Conservation (phyloP, 129 eudicot species). For the Tagetes erecta region DNA sequence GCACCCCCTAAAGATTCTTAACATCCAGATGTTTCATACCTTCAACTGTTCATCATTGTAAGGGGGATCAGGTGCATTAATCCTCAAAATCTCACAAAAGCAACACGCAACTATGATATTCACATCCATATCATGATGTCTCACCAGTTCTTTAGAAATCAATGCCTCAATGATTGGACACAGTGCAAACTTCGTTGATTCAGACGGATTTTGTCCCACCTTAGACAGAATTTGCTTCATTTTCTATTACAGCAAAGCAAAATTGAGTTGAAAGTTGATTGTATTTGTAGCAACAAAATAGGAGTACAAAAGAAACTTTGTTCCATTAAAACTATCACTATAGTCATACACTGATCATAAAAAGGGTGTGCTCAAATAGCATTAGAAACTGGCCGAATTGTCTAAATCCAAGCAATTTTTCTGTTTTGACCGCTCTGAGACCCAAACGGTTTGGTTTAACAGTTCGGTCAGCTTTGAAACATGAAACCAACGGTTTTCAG, state of each 20-base stretch:
- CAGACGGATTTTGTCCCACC: slow-evolving; percentile 16
- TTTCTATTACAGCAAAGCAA: slow-evolving; percentile 7
- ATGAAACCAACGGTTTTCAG: too few species aligned
- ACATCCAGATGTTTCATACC: slow-evolving; percentile 25
- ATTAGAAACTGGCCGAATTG: too few species aligned
- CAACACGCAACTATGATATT: slow-evolving; percentile 38
- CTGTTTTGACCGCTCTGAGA: too few species aligned
- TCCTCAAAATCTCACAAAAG: slow-evolving; percentile 41
- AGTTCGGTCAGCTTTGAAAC: too few species aligned
- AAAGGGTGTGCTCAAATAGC: too few species aligned
- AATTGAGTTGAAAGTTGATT: not conserved
- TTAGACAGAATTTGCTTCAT: not conserved
- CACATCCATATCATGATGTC: slow-evolving; percentile 34
- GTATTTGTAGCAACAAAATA: not conserved
- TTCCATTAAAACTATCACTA: too few species aligned
- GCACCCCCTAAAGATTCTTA: not conserved
- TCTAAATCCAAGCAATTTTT: too few species aligned
- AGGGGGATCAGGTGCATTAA: slow-evolving; percentile 39
- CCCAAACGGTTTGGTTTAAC: too few species aligned
- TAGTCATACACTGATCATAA: too few species aligned
- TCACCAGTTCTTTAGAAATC: slow-evolving; percentile 25
- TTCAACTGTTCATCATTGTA: slow-evolving; percentile 36
- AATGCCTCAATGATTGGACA: slow-evolving; percentile 34
- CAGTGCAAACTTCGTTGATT: slow-evolving; percentile 23
- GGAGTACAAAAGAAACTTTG: not conserved